A percentile compares a stretch with the other conserved stretches of the same genome.
phyloP scores from a whole-genome alignment of 768 basidiomycete species.

The Leccinellum albellum region DNA sequence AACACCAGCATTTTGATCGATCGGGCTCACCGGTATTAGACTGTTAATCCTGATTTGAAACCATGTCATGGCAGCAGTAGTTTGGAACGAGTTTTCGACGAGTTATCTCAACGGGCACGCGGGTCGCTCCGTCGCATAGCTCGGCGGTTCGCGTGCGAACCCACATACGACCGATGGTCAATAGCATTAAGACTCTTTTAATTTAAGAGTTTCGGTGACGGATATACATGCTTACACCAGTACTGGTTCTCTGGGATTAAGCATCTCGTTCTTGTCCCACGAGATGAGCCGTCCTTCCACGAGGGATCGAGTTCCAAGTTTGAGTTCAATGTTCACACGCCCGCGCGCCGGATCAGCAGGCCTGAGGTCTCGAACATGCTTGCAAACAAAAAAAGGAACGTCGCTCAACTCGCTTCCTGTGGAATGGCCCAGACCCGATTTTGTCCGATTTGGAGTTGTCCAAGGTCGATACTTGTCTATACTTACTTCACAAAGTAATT shows the following conservation, averaged over 20 bases:
- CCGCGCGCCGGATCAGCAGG: not conserved
- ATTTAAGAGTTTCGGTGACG: not conserved
- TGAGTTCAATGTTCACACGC: not conserved
- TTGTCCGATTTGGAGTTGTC: not conserved
- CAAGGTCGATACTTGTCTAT: not conserved
- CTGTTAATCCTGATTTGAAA: not conserved
- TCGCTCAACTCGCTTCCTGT: constrained; percentile 6
- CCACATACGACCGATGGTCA: not conserved
- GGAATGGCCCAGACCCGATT: not conserved
- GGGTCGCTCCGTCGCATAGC: not conserved
- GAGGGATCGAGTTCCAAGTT: not conserved
- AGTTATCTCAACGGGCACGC: not conserved
- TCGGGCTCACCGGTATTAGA: not conserved
- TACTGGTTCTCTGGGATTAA: not conserved
- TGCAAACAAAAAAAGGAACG: constrained; percentile 2
- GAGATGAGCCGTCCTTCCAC: not conserved
- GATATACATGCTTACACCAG: not conserved
- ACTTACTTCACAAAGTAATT: not conserved
- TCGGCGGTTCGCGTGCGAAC: not conserved
- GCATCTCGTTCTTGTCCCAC: not conserved
- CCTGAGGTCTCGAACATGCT: not conserved
- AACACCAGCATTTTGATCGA: not conserved
- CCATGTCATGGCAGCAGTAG: not conserved
- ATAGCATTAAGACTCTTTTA: too few relatives aligned
- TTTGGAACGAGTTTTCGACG: not conserved